These are phyloP conservation scores for Conringia planisiliqua DNA, from an alignment of 345 rosid genomes.

Conservation along the genomic window DNA sequence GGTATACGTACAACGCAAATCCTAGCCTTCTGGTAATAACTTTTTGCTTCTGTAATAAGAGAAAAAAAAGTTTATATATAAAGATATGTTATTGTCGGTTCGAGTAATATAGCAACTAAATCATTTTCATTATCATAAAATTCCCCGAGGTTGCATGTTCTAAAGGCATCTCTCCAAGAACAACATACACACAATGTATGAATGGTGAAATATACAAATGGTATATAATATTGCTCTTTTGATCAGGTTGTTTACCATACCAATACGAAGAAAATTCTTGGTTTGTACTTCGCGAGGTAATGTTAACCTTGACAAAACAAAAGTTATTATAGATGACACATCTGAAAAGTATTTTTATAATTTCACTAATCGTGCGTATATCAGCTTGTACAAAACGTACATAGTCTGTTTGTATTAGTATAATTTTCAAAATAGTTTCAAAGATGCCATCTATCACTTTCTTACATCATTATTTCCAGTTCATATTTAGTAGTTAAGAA, in stretches of 20 bases:
- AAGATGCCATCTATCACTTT: neutral
- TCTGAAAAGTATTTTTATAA: neutral
- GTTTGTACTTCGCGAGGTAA: no score
- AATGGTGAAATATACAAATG: neutral
- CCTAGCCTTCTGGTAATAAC: neutral
- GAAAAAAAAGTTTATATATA: neutral
- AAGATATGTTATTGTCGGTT: neutral
- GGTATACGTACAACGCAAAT: neutral
- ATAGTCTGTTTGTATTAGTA: neutral
- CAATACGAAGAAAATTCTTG: neutral
- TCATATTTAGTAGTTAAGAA: neutral
- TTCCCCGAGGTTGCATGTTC: neutral
- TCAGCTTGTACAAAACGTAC: neutral
- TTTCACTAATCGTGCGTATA: neutral
- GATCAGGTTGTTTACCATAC: neutral
- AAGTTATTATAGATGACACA: neutral
- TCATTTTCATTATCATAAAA: neutral
- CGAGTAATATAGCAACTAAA: neutral
- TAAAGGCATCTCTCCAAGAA: neutral
- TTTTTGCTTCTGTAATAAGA: neutral
- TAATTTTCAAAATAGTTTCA: neutral
- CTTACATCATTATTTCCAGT: neutral
- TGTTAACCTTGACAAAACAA: neutral
- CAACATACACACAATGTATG: neutral
- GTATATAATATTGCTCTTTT: neutral